phyloP scores from a whole-genome alignment of 2,329 filamentous ascomycete genomes.

The Zalaria sp. region DNA sequence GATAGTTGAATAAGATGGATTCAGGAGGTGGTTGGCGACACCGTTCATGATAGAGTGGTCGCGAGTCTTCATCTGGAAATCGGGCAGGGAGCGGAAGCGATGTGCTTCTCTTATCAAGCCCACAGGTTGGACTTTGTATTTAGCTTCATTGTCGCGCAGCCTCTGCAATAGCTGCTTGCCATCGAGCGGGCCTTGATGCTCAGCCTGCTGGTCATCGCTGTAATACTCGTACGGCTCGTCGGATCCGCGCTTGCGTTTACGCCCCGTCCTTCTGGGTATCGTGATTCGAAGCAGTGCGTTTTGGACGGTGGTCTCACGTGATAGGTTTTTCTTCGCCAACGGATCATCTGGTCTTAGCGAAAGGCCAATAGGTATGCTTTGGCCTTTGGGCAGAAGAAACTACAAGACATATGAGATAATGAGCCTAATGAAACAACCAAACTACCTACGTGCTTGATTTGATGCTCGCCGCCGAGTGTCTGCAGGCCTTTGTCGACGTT shows the following conservation, averaged over 20 bases:
- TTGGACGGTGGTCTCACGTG: slow-evolving; percentile 60
- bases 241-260: slow-evolving; percentile 71
- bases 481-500: slow-evolving; percentile 50
- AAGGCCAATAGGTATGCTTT: slow-evolving; percentile 33
- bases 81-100: slow-evolving; percentile 70
- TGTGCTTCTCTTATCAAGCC: slow-evolving; percentile 64
- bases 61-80: slow-evolving; percentile 48
- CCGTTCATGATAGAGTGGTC: slow-evolving; percentile 48
- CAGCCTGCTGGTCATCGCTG: neutral
- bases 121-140: slow-evolving; percentile 15
- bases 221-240: slow-evolving; percentile 34
- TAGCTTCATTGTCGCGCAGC: slow-evolving; percentile 14
- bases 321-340: slow-evolving; percentile 63
- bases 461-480: slow-evolving; percentile 44
- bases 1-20: slow-evolving; percentile 37
- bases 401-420: slow-evolving; percentile 2
- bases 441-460: slow-evolving; percentile 36
- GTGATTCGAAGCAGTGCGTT: slow-evolving; percentile 79
- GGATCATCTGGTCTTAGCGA: slow-evolving; percentile 69
- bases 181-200: slow-evolving; percentile 1
- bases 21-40: slow-evolving; percentile 51
- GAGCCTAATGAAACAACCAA: neutral
- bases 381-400: slow-evolving; percentile 4
- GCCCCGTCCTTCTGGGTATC: slow-evolving; percentile 72
- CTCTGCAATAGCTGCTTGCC: slow-evolving; percentile 13